Evolutionary conservation across 164 flowering plant species (phyloP).

Genomic region (Dillenia suffruticosa): DNA sequence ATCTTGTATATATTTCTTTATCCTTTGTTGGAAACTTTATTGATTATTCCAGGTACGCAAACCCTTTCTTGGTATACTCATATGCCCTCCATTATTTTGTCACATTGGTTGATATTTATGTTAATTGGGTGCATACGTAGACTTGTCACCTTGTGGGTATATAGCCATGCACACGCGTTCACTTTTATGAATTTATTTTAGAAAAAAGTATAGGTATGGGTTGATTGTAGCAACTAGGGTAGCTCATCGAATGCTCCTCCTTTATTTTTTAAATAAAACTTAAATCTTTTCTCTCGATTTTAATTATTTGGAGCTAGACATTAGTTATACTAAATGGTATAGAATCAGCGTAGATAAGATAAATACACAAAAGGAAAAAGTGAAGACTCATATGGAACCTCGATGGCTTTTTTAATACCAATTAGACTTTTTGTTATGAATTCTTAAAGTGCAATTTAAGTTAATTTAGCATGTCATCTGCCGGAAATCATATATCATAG

Average conservation of each 20-base stretch:
- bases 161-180: background rate
- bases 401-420: no score
- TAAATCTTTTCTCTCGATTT: no score
- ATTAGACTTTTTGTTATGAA: no score
- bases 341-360: no score
- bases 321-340: no score
- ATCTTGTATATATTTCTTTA: slow-evolving; percentile 13
- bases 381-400: no score
- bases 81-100: background rate
- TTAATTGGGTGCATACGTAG: background rate
- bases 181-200: background rate
- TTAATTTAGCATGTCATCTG: no score
- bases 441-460: no score
- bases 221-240: background rate
- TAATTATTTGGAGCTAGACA: no score
- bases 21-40: slow-evolving; percentile 17
- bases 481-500: no score
- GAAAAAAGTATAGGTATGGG: background rate
- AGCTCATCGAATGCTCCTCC: background rate
- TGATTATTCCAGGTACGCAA: slow-evolving; percentile 24
- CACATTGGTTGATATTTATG: background rate
- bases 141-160: background rate
- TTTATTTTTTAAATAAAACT: no score
- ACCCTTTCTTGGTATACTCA: slow-evolving; percentile 14
- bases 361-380: no score